Evolutionary conservation across 768 basidiomycete genomes (phyloP), one percentile per base, ranked within the genome.

Genomic region (Leccinellum rugosiceps): DNA sequence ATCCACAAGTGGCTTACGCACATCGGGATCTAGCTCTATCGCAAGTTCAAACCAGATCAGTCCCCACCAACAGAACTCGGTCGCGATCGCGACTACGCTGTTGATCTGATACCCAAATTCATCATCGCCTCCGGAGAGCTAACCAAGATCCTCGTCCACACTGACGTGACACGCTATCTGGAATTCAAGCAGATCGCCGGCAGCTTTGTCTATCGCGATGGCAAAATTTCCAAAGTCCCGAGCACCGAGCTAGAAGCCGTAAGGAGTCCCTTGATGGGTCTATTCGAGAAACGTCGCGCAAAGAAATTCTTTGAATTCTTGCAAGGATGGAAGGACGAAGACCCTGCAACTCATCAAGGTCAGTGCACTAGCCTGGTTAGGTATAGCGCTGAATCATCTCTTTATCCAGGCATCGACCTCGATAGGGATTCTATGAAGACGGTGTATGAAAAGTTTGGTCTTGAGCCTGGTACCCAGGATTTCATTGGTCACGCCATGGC

Each of bases 161-260:
- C 97, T 62, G 94, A 99, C 71, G 97, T 99, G 60, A 95, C 92
- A 43, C 88, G 94, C 59, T 99, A 99, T 76, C 88, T 99, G 68
- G 97, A 98, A 72, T 99, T 99, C 82, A 99, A 98, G 80, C 96
- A 98, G 78, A 98, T 99, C 75, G 94, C 97, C 0, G 97, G 96
- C 53, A 94, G 92, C 71, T 99, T 89, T 75, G 97, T 99, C 58
- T 98, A 94, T 73, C 88, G 96, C 53, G 96, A 98, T 73, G 94
- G 94, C 51, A 90, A 75, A 76, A 97, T 99, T 75, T 93, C 92
- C 59, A 99, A 99, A 75, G 97, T 99, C 10, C 97, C 97, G 31
- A 89, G 90, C 68, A 98, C 94, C 6, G 95, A 98, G 78, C 87
- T 95, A 80, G 97, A 99, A 78, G 97, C 97, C 9, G 89, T 98